Conservation (phyloP, 306 rosid genomes). For the Trichosanthes truncata region DNA sequence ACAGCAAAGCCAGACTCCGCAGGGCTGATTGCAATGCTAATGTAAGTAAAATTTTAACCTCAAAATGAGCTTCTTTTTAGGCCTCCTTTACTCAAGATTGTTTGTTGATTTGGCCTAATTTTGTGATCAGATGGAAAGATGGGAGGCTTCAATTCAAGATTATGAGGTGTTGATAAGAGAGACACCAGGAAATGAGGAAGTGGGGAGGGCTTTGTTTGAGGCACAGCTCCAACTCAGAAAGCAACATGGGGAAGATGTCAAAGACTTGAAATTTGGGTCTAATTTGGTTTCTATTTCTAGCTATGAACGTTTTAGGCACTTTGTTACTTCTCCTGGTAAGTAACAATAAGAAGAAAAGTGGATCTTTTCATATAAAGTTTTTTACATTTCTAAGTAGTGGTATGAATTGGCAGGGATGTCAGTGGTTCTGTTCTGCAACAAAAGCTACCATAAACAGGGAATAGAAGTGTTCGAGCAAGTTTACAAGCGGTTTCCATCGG, state of each 20-base stretch:
- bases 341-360: background rate
- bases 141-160: conserved; percentile 87
- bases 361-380: background rate
- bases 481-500: conserved; percentile 76
- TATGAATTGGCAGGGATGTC: conserved; percentile 55
- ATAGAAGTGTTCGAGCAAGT: conserved; percentile 60
- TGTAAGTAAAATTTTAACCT: conserved; percentile 22
- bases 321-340: conserved; percentile 77
- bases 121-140: conserved; percentile 60
- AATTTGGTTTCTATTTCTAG: conserved; percentile 62
- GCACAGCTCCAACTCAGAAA: conserved; percentile 59
- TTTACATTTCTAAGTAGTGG: background rate
- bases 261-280: conserved; percentile 69
- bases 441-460: conserved; percentile 44
- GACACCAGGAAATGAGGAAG: conserved; percentile 82
- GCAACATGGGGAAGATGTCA: conserved; percentile 57
- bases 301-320: conserved; percentile 73
- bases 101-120: background rate
- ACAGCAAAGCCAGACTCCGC: conserved; percentile 83
- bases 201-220: conserved; percentile 79
- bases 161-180: conserved; percentile 72
- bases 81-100: background rate
- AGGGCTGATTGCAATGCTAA: conserved; percentile 84
- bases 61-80: background rate
- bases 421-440: conserved; percentile 75